Base-by-base conservation (phyloP, 1,139 yeast genomes). In the Candida freyschussii region DNA sequence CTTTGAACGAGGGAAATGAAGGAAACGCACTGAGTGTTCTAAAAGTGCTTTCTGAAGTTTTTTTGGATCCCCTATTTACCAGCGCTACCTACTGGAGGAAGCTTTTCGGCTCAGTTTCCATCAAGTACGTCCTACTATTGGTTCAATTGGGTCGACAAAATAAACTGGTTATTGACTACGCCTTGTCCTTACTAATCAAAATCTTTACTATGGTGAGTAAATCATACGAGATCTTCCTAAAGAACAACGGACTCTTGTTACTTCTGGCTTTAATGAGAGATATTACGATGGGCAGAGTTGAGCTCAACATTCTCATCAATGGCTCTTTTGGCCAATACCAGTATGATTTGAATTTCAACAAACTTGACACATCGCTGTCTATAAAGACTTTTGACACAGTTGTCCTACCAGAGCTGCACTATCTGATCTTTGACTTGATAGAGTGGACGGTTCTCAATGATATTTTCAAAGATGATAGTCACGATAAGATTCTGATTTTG, bases 81-180 rank as follows among this genome's bases (percentile, higher is more conserved):
- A 46, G 39, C 22, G 19, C 42, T 1, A 17, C 28, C 4, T 32
- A 33, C 12, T 49, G 53, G 52, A 56, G 68, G 46, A 72, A 69
- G 43, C 62, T 80, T 27, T 67, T 78, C 10, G 64, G 75, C 29
- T 65, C 81, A 0, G 65, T 81, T 6, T 72, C 84, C 1, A 66
- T 77, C 4, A 81, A 79, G 50, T 78, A 87, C 81, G 60, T 78
- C 2, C 54, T 82, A n/a, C 56, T 80, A 20, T 54, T 80, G 3
- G 49, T 83, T 23, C 67, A 69, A 28, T 61, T 63, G 30, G 50
- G 59, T 1, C 44, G 43, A 14, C 31, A 33, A 5, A 45, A 57
- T 29, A 59, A 63, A 6, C 56, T 59, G 10, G 69, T 73, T 6
- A 69, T 73, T 1, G 58, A 62, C 21, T 56, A 67, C 38, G 71